phyloP scores from a whole-genome alignment of 768 basidiomycete species.

The Dacryopinax spathularia region DNA sequence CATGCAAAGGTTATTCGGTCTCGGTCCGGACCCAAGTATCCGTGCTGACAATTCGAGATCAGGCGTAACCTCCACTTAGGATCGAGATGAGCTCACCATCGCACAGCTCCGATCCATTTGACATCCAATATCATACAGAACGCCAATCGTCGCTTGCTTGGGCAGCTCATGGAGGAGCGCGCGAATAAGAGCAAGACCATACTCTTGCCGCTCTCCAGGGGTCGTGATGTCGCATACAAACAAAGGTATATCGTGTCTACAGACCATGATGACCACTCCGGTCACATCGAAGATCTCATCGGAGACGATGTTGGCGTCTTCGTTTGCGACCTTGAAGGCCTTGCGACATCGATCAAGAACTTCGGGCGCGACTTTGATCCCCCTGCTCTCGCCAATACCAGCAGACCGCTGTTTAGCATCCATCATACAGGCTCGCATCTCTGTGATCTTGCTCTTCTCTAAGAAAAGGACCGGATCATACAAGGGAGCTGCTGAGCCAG shows the following conservation, averaged over 20 bases:
- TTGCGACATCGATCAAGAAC: neutral
- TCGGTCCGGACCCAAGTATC: neutral
- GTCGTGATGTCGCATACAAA: slow-evolving; percentile 30
- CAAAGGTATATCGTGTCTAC: slow-evolving; percentile 15
- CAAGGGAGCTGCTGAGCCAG: neutral
- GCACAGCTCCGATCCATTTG: slow-evolving; percentile 23
- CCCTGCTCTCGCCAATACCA: neutral
- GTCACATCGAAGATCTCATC: slow-evolving; percentile 13
- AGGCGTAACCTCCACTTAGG: neutral
- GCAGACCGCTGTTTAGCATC: neutral
- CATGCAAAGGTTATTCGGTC: slow-evolving; percentile 22
- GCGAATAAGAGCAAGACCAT: slow-evolving; percentile 24
- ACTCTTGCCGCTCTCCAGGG: slow-evolving; percentile 29
- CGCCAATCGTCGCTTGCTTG: slow-evolving; percentile 15
- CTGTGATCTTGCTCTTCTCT: neutral
- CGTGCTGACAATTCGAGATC: slow-evolving; percentile 7
- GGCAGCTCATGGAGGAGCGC: slow-evolving; percentile 24
- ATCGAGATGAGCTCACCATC: neutral
- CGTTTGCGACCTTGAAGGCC: neutral
- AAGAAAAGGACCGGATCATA: neutral
- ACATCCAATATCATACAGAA: slow-evolving; percentile 27
- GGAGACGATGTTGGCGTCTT: neutral
- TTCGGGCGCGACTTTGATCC: neutral
- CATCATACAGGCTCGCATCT: neutral
- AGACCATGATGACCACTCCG: slow-evolving; percentile 14